Conservation (phyloP, 2,329 filamentous ascomycete genomes). For the Fusarium liriodendri region DNA sequence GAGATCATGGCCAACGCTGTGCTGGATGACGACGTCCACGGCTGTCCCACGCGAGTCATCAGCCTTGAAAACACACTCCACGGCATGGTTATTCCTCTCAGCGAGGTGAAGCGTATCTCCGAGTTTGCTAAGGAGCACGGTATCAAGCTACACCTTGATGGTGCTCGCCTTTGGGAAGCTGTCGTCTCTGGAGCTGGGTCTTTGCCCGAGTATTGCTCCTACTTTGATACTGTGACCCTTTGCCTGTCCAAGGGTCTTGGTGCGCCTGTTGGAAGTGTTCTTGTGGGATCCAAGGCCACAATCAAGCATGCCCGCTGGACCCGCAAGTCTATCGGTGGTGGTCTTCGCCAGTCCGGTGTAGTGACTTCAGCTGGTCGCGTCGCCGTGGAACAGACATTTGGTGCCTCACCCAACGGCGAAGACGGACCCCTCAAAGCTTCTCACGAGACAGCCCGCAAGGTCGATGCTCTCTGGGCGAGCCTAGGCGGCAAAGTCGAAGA, state of each 20-base stretch:
- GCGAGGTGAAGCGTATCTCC: slow-evolving; percentile 76
- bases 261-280: slow-evolving; percentile 81
- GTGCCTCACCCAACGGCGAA: slow-evolving; percentile 48
- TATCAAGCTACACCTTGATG: slow-evolving; percentile 81
- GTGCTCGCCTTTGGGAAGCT: slow-evolving; percentile 85
- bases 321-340: slow-evolving; percentile 81
- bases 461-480: slow-evolving; percentile 77
- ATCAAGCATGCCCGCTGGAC: slow-evolving; percentile 56
- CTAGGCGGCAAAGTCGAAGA: slow-evolving; percentile 76
- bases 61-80: slow-evolving; percentile 87
- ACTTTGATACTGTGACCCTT: slow-evolving; percentile 80
- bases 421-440: slow-evolving; percentile 69
- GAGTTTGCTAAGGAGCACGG: slow-evolving; percentile 73
- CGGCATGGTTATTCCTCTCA: slow-evolving; percentile 81
- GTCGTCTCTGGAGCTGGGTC: slow-evolving; percentile 76
- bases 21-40: slow-evolving; percentile 77
- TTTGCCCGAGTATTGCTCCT: slow-evolving; percentile 73
- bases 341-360: slow-evolving; percentile 78
- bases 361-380: slow-evolving; percentile 78
- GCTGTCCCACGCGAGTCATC: slow-evolving; percentile 83
- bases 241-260: slow-evolving; percentile 88
- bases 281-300: slow-evolving; percentile 64
- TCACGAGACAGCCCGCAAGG: slow-evolving; percentile 71
- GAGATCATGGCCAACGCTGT: slow-evolving; percentile 77
- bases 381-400: slow-evolving; percentile 67